These are phyloP conservation scores for Cutaneotrichosporon mucoides DNA, from an alignment of 1,284 basidiomycete genomes.

Conservation along the genomic window DNA sequence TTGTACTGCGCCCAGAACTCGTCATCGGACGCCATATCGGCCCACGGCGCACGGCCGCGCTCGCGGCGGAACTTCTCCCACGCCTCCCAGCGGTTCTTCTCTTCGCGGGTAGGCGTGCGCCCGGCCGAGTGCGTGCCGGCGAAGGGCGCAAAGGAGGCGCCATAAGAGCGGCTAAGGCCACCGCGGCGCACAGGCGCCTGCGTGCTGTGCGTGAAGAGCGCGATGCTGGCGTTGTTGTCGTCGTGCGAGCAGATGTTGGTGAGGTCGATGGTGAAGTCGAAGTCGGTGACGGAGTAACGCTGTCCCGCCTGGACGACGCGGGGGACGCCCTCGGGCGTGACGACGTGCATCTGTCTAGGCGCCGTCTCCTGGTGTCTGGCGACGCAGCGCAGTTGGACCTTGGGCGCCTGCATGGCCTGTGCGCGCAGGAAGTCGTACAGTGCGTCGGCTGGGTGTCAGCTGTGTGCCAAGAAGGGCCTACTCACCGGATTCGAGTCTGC, in stretches of 20 bases:
- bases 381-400: constrained; percentile 24
- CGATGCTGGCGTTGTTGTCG: constrained; percentile 32
- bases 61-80: constrained; percentile 3
- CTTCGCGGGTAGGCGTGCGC: not conserved
- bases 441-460: constrained; percentile 20
- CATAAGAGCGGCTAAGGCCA: not conserved
- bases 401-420: constrained; percentile 25
- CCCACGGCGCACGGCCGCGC: constrained; percentile 12
- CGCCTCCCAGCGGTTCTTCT: constrained; percentile 5
- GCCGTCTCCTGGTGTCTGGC: constrained; percentile 26
- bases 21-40: constrained; percentile 10
- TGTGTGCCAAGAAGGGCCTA: not conserved
- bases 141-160: not conserved
- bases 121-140: not conserved
- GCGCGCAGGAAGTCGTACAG: constrained; percentile 40
- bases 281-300: constrained; percentile 31
- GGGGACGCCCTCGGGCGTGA: constrained; percentile 23
- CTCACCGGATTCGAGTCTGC: constrained; percentile 28
- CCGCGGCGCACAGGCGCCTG: constrained; percentile 21
- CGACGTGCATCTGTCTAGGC: constrained; percentile 15
- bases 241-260: constrained; percentile 25
- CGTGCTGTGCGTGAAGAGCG: constrained; percentile 19
- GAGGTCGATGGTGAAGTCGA: constrained; percentile 42
- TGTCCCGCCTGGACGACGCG: constrained; percentile 24
- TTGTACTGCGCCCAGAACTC: constrained; percentile 8